Evolutionary conservation across 257 asterid species (phyloP), one percentile per base, ranked within the genome.

Genomic region (Nicotiana noctiflora): DNA sequence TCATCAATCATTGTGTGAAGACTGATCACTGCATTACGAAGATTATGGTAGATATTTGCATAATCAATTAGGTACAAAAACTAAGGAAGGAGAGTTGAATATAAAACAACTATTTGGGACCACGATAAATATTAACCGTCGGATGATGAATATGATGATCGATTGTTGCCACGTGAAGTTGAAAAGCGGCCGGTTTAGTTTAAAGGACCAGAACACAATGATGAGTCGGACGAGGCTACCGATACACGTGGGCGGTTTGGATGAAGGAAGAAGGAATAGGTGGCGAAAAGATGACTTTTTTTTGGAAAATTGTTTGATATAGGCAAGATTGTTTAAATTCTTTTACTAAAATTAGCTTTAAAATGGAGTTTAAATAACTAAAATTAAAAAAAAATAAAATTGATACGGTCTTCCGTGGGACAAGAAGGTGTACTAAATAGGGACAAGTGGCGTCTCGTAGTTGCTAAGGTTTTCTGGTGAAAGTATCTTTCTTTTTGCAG

Each of bases 391-490:
- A 0, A 25, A 25, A 25, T 25, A 25, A 25, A 40, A 1, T 40
- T 40, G 11, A 40, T 40, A 40, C 46, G 46, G 2, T 40, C 23
- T 55, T 1, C 3, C 15, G 75, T 77, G 80, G 68, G 68, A 40
- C 21, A 27, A 76, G 2, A 29, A 18, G 80, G 51, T 19, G n/a
- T 40, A 5, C n/a, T 4, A 14, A 1, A 51, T 14, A 23, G 1
- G 55, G 82, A 46, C 70, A 86, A 86, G 93, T 90, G 93, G 91
- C 89, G 83, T 44, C 12, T 64, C 0, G 34, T 34, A 44, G 53
- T 74, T 25, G 84, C 13, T 1, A 1, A 12, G 67, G 55, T 76
- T 21, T 40, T 40, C 13, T 56, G 57, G 15, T 25, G 65, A 55
- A 55, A 84, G 81, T 67, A 81, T 82, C 80, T 66, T n/a, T n/a